Percentiles rank a stretch among this genome's conserved stretches.
Evolutionary conservation across 1,284 basidiomycete genomes (phyloP).

Genomic region (Naganishia albida): DNA sequence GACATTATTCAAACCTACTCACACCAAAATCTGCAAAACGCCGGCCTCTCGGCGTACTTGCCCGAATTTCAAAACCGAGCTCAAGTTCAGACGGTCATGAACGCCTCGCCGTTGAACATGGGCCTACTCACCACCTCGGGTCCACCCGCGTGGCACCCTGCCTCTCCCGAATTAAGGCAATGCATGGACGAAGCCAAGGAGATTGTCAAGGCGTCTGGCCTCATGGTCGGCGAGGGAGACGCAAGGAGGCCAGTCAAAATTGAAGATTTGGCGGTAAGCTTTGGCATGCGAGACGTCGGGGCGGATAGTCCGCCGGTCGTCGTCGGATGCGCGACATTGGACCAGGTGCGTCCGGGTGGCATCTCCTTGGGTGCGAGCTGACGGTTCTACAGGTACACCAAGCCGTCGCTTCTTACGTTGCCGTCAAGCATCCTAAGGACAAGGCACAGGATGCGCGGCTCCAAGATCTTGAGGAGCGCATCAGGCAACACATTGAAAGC

Average conservation of each 20-base stretch:
- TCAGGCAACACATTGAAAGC: slow-evolving; percentile 15
- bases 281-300: slow-evolving; percentile 31
- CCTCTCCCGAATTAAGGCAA: slow-evolving; percentile 44
- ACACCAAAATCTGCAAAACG: slow-evolving; percentile 83
- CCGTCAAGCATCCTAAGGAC: slow-evolving; percentile 27
- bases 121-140: slow-evolving; percentile 70
- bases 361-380: neutral
- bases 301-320: slow-evolving; percentile 24
- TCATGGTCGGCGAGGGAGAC: neutral
- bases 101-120: slow-evolving; percentile 91
- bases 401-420: slow-evolving; percentile 27
- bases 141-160: slow-evolving; percentile 84
- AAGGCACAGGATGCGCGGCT: slow-evolving; percentile 11
- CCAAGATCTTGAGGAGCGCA: slow-evolving; percentile 1
- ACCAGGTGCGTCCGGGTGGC: slow-evolving; percentile 23
- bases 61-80: slow-evolving; percentile 65
- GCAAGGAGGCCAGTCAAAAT: slow-evolving; percentile 7
- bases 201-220: slow-evolving; percentile 1
- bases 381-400: slow-evolving; percentile 22
- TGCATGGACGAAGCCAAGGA: slow-evolving; percentile 18
- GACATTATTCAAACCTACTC: slow-evolving; percentile 82
- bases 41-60: slow-evolving; percentile 65
- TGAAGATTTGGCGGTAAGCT: slow-evolving; percentile 35
- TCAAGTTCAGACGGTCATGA: slow-evolving; percentile 68
- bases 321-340: slow-evolving; percentile 24